Base-by-base conservation (phyloP, 345 rosid genomes). In the Eucalyptus coolabah region DNA sequence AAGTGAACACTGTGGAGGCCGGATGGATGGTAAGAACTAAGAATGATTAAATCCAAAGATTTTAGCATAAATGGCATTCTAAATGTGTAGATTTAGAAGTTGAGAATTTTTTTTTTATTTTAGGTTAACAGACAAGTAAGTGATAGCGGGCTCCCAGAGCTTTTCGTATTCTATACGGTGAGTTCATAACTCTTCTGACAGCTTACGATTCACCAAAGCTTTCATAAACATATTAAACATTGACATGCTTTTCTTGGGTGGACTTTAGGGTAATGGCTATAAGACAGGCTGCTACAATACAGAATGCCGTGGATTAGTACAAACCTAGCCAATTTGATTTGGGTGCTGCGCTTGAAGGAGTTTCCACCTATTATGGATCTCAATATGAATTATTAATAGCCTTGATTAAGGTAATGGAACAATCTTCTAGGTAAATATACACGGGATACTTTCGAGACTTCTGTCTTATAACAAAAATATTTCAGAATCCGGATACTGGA, bases 141-240 rank as follows among this genome's bases (percentile, higher is more conserved):
- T 59, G 47, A 28, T 30, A 90, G 89, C 49, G 32, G 59, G 1
- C 4, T 87, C 4, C 77, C 92, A 34, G 69, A 91, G 87, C 32
- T 87, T 28, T 94, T 92, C 88, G 26, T 56, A 34, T 93, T 54
- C 16, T 93, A 91, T 92, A 94, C 93, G 6, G 93, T 94, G 44
- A 93, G 91, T 89, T 67, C 40, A 6, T 28, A n/a, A 19, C 15
- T 44, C 30, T 53, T 8, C 23, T 24, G 11, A 19, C 12, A 7
- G 26, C 34, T 44, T 49, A n/a, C 47, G 18, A 17, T 86, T 49
- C 56, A 86, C 47, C 56, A 9, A 9, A 45, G 32, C 42, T 67
- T 16, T 77, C 5, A 12, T 11, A 28, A 23, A 40, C 45, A 56
- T 63, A 69, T 72, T 12, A 15, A 67, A 7, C 37, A 9, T 16